A percentile compares a stretch with the other conserved stretches of the same genome.
phyloP scores from a whole-genome alignment of 2,329 filamentous ascomycete species.

The Colletotrichum sp. region DNA sequence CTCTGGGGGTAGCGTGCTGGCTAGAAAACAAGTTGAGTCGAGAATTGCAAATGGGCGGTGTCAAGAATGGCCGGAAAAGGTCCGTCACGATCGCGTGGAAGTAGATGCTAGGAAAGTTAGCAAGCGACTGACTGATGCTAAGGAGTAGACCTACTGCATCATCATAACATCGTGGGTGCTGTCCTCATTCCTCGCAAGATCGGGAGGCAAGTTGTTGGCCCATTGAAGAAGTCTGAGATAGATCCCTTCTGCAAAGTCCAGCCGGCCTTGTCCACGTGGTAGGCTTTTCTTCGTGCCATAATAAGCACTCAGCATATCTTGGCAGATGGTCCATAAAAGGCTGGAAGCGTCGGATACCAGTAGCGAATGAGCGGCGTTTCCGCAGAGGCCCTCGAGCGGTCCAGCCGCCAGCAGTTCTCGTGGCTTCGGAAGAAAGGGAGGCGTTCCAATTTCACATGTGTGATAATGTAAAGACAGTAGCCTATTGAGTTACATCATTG shows the following conservation, averaged over 20 bases:
- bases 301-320: not conserved
- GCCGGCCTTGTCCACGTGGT: accelerated
- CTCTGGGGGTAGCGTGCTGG: not conserved
- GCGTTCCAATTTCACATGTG: not conserved
- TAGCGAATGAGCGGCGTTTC: not conserved
- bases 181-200: not conserved
- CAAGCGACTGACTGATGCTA: accelerated
- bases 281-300: not conserved
- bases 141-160: not conserved
- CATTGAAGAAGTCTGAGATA: not conserved
- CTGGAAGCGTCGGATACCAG: not conserved
- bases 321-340: not conserved
- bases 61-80: not conserved
- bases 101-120: not conserved
- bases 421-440: not conserved
- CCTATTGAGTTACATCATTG: not conserved
- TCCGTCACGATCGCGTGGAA: conserved; percentile 3
- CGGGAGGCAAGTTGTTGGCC: not conserved
- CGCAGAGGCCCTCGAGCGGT: not conserved
- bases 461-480: not conserved
- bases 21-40: not conserved
- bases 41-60: not conserved
- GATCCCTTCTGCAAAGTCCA: not conserved
- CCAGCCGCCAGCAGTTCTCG: not conserved
- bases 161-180: not conserved